phyloP scores from a whole-genome alignment of 1,284 basidiomycete species.

The Retiboletus flavoniger region DNA sequence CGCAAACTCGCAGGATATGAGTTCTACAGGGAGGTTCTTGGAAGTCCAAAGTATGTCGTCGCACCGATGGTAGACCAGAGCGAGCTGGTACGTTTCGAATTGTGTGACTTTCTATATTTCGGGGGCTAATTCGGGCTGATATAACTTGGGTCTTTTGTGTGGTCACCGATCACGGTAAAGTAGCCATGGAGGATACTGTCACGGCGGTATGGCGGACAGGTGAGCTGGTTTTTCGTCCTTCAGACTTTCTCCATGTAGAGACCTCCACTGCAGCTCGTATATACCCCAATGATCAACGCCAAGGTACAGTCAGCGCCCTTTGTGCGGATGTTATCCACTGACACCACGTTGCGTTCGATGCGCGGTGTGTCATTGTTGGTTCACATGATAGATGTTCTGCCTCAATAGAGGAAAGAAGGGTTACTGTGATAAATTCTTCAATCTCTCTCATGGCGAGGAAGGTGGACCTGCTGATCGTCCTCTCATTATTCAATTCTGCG shows the following conservation, averaged over 20 bases:
- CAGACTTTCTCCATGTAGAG: background rate
- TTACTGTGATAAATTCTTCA: conserved; percentile 67
- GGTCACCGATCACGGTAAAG: conserved; percentile 9
- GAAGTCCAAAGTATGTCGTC: conserved; percentile 84
- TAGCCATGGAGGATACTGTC: conserved; percentile 92
- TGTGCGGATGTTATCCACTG: background rate
- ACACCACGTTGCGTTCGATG: background rate
- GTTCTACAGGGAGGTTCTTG: conserved; percentile 72
- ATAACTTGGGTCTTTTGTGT: background rate
- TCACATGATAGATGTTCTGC: conserved; percentile 57
- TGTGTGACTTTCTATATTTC: background rate
- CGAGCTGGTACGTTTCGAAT: conserved; percentile 71
- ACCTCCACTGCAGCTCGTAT: conserved; percentile 58
- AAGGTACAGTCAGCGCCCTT: conserved; percentile 48
- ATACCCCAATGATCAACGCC: conserved; percentile 98
- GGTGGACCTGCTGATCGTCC: conserved; percentile 71
- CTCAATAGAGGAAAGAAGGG: conserved; percentile 48
- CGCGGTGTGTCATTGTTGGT: background rate
- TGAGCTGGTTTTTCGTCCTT: conserved; percentile 31
- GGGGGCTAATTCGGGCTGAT: background rate
- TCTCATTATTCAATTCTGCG: conserved; percentile 92
- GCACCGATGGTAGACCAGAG: conserved; percentile 99
- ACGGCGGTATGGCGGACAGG: conserved; percentile 80
- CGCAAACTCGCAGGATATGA: conserved; percentile 28
- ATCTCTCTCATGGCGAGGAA: conserved; percentile 67